Percentiles rank a stretch among this genome's conserved stretches.
Conservation (phyloP, 768 basidiomycete species). For the Rubroboletus satanas region DNA sequence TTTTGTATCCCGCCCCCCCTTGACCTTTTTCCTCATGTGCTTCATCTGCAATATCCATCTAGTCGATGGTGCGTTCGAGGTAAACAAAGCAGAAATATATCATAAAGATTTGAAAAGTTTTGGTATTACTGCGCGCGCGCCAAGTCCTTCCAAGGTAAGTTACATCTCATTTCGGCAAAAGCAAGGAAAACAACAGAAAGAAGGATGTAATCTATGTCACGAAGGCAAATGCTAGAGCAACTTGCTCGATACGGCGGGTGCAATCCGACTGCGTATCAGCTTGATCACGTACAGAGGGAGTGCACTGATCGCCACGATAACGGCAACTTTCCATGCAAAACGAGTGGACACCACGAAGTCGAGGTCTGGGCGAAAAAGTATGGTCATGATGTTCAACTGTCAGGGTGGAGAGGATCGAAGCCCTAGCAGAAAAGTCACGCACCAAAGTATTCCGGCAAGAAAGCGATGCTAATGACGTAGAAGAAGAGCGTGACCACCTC, state of each 20-base stretch:
- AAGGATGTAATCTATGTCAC: not conserved
- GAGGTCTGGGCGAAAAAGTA: conserved; percentile 58
- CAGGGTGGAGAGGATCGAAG: not conserved
- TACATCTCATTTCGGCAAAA: not conserved
- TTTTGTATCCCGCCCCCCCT: not conserved
- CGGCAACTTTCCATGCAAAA: conserved; percentile 92
- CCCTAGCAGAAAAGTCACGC: conserved; percentile 20
- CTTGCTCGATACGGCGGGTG: conserved; percentile 93
- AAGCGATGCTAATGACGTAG: conserved; percentile 87
- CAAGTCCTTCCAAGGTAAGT: not conserved
- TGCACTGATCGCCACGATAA: conserved; percentile 93
- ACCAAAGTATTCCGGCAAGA: conserved; percentile 98
- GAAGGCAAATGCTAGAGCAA: conserved; percentile 47
- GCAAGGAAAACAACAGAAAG: not conserved
- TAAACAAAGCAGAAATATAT: conserved; percentile 35
- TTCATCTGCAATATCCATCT: conserved; percentile 26
- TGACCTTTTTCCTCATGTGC: conserved; percentile 9
- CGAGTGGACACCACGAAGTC: conserved; percentile 83
- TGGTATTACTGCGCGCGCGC: not conserved
- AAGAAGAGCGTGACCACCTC: conserved; percentile 86
- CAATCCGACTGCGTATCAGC: conserved; percentile 75
- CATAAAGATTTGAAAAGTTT: conserved; percentile 35
- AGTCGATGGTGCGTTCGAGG: conserved; percentile 17
- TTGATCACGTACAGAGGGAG: conserved; percentile 91
- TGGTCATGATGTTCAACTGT: not conserved